phyloP scores from a whole-genome alignment of 148 eudicot species.

The Silene latifolia region DNA sequence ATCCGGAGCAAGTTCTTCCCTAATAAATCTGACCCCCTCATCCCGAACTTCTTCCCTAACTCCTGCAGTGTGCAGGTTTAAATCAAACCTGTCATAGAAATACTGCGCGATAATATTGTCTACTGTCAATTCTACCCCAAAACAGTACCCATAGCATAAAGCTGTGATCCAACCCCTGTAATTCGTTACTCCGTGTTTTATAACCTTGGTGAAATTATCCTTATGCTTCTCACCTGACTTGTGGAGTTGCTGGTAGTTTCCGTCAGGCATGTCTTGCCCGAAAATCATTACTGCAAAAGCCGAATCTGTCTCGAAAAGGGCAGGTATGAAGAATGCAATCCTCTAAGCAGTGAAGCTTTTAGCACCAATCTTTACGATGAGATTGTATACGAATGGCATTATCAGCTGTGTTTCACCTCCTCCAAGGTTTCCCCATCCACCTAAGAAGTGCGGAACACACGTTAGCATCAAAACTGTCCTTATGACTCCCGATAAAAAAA shows the following conservation, averaged over 20 bases:
- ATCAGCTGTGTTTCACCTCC: slow-evolving; percentile 84
- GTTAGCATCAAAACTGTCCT: too few relatives aligned
- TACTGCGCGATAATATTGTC: slow-evolving; percentile 84
- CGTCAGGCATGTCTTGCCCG: slow-evolving; percentile 76
- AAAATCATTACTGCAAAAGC: slow-evolving; percentile 55
- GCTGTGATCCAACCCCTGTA: slow-evolving; percentile 81
- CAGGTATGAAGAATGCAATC: slow-evolving; percentile 71
- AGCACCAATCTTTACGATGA: slow-evolving; percentile 40
- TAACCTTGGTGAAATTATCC: slow-evolving; percentile 37
- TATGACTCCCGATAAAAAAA: too few relatives aligned
- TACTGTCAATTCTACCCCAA: slow-evolving; percentile 75
- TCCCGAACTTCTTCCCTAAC: slow-evolving; percentile 65
- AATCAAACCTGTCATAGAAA: slow-evolving; percentile 57
- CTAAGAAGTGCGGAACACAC: slow-evolving; percentile 19
- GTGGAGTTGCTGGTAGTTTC: slow-evolving; percentile 44
- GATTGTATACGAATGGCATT: slow-evolving; percentile 64
- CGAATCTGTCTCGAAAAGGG: slow-evolving; percentile 47
- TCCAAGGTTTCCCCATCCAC: slow-evolving; percentile 94
- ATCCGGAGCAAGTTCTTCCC: slow-evolving; percentile 29
- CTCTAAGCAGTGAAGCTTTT: slow-evolving; percentile 66
- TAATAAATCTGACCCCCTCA: slow-evolving; percentile 54
- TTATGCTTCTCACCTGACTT: slow-evolving; percentile 52
- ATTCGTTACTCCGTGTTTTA: slow-evolving; percentile 44
- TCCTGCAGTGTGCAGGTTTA: slow-evolving; percentile 67
- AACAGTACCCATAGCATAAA: slow-evolving; percentile 70